Evolutionary conservation across 2,329 filamentous ascomycete species (phyloP).

Genomic region (Microascus cirrosus): DNA sequence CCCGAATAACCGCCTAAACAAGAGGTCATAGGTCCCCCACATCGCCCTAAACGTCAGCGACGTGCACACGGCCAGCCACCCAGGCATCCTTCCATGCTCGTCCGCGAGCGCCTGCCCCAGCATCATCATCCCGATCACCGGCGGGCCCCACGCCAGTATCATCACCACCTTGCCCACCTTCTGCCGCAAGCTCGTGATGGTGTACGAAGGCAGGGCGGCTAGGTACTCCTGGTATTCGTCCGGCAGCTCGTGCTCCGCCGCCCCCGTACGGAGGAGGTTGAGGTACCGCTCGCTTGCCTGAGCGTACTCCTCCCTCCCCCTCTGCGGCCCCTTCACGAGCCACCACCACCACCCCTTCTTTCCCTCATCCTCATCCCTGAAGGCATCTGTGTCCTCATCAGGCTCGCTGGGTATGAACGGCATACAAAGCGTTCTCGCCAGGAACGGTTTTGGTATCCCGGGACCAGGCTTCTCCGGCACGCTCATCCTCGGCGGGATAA

Average conservation of each 20-base stretch:
- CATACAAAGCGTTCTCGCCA: slow-evolving; percentile 76
- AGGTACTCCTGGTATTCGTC: slow-evolving; percentile 68
- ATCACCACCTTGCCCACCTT: slow-evolving; percentile 56
- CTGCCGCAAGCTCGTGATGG: slow-evolving; percentile 56
- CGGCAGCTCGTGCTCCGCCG: slow-evolving; percentile 69
- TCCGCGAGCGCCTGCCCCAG: slow-evolving; percentile 41
- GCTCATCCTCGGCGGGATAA: slow-evolving; percentile 45
- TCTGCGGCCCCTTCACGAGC: slow-evolving; percentile 31
- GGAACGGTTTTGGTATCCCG: slow-evolving; percentile 50
- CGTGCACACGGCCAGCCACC: slow-evolving; percentile 47
- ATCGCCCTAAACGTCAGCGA: slow-evolving; percentile 28
- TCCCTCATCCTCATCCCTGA: not conserved
- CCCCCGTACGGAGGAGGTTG: slow-evolving; percentile 67
- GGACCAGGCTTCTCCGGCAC: slow-evolving; percentile 54
- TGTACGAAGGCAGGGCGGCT: slow-evolving; percentile 56
- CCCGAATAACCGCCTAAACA: slow-evolving; percentile 57
- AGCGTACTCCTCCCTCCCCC: slow-evolving; percentile 60
- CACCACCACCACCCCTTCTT: slow-evolving; percentile 24
- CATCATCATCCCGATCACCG: slow-evolving; percentile 41
- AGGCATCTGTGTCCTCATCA: slow-evolving; percentile 8
- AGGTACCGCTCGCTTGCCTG: slow-evolving; percentile 80
- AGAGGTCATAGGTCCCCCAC: slow-evolving; percentile 33
- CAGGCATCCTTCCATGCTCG: slow-evolving; percentile 54
- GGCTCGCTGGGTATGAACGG: slow-evolving; percentile 34
- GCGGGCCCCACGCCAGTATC: slow-evolving; percentile 35